Evolutionary conservation across 257 asterid species (phyloP).

Genomic region (Fraxinus pennsylvanica): DNA sequence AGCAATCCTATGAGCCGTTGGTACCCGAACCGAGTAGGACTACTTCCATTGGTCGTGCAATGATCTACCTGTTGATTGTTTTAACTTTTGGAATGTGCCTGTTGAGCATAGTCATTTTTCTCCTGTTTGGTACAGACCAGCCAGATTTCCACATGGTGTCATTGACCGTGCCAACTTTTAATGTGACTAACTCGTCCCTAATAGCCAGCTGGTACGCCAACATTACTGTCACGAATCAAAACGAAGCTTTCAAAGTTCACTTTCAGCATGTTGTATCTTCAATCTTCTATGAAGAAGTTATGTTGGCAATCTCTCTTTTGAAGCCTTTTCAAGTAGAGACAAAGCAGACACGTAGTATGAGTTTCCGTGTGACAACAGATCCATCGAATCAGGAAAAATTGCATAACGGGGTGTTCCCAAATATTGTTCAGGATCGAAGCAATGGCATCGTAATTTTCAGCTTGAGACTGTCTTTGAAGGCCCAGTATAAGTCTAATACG

Average conservation of each 20-base stretch:
- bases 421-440: slow-evolving; percentile 20
- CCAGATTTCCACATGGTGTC: slow-evolving; percentile 44
- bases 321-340: slow-evolving; percentile 24
- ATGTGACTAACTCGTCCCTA: slow-evolving; percentile 2
- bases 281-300: slow-evolving; percentile 35
- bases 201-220: slow-evolving; percentile 36
- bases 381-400: background rate
- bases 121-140: slow-evolving; percentile 45
- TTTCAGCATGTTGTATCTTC: slow-evolving; percentile 31
- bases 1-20: slow-evolving; percentile 1
- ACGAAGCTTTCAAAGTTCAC: slow-evolving; percentile 18
- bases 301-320: slow-evolving; percentile 32
- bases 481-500: slow-evolving; percentile 22
- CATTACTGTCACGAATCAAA: slow-evolving; percentile 34
- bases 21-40: slow-evolving; percentile 11
- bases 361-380: slow-evolving; percentile 21
- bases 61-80: slow-evolving; percentile 36
- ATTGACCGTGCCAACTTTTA: slow-evolving; percentile 40
- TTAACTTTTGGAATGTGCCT: slow-evolving; percentile 39
- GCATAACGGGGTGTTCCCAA: slow-evolving; percentile 15
- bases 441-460: slow-evolving; percentile 32
- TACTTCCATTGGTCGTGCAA: slow-evolving; percentile 35
- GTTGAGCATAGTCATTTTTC: slow-evolving; percentile 51
- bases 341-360: background rate
- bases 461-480: slow-evolving; percentile 35